These are phyloP conservation scores for Calonectria henricotiae DNA, from an alignment of 2,329 filamentous ascomycete species.

Conservation along the genomic window DNA sequence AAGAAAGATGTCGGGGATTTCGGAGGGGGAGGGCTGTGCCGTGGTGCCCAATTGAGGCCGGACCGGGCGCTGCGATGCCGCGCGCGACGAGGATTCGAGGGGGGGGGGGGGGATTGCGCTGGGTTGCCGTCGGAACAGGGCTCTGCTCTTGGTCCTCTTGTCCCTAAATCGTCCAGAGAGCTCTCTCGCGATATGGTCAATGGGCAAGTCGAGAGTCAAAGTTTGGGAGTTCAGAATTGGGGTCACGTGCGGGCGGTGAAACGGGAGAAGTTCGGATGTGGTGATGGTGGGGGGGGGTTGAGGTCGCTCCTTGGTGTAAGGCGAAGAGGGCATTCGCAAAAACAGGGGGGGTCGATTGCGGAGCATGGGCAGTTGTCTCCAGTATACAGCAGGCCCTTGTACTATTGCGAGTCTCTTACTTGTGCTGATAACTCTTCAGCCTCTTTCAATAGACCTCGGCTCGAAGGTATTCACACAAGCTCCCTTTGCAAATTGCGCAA, in stretches of 20 bases:
- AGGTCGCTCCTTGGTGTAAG: too few relatives aligned
- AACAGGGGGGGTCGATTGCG: too few relatives aligned
- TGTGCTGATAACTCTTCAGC: neutral
- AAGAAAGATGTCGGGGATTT: neutral
- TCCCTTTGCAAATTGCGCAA: too few relatives aligned
- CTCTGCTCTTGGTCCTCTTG: conserved; percentile 15
- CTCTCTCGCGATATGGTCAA: conserved; percentile 30
- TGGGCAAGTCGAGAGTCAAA: conserved; percentile 41
- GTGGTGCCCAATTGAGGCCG: conserved; percentile 33
- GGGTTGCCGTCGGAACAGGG: neutral
- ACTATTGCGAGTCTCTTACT: too few relatives aligned
- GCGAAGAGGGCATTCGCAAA: neutral
- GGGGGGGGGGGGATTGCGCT: too few relatives aligned
- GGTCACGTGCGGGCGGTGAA: conserved; percentile 49
- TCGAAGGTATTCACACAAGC: neutral
- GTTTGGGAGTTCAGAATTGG: conserved; percentile 39
- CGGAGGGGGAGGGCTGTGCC: neutral
- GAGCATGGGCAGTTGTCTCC: too few relatives aligned
- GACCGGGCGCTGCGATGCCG: neutral
- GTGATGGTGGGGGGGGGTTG: conserved; percentile 8
- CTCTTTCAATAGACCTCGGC: too few relatives aligned
- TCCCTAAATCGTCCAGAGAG: conserved; percentile 31
- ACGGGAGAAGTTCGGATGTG: conserved; percentile 37
- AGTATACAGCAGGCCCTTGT: too few relatives aligned
- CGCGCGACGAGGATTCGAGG: neutral